Evolutionary conservation across 345 rosid genomes (phyloP), one percentile per base, ranked within the genome.

Genomic region (Reutealis trisperma): DNA sequence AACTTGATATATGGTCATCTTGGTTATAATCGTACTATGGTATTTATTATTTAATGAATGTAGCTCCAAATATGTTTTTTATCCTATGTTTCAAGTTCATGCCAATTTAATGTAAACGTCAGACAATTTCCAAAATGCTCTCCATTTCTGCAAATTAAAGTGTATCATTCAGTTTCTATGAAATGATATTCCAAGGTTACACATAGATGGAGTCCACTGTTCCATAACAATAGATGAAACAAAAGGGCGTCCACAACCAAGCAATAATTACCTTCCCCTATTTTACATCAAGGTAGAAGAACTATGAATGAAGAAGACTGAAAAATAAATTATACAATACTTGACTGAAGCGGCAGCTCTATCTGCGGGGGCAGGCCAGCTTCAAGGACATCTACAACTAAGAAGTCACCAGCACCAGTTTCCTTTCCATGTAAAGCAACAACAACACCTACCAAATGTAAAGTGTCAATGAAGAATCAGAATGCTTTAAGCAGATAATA

Each of bases 361-460:
- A 85, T 84, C 84, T 96, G 97, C 32, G 97, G 92, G 57, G 97
- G 90, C 77, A 91, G 82, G 63, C 95, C 99, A 82, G 98, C 95
- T 82, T 96, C 98, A 61, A 92, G 86, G 75, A 93, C 86, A 81
- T 92, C 97, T 78, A 84, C 85, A 85, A 96, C 99, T 75, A 86
- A 63, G 83, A 94, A 93, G 49, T 90, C 92, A 49, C 98, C 99
- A 32, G 90, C 88, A 78, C 79, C 84, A 72, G 96, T 90, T 85
- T 96, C 98, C 89, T 85, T 92, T 79, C 98, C 98, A 83, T 85
- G 93, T 82, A 96, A 80, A 62, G 96, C 96, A 60, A 88, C 93
- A 78, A 96, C 91, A 72, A 87, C 81, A 68, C 99, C 97, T 96
- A 80, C 75, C 81, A 81, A 74, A 74, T 69, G 71, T 51, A 85